phyloP scores from a whole-genome alignment of 2,329 filamentous ascomycete species.

The Exophiala calicioides region DNA sequence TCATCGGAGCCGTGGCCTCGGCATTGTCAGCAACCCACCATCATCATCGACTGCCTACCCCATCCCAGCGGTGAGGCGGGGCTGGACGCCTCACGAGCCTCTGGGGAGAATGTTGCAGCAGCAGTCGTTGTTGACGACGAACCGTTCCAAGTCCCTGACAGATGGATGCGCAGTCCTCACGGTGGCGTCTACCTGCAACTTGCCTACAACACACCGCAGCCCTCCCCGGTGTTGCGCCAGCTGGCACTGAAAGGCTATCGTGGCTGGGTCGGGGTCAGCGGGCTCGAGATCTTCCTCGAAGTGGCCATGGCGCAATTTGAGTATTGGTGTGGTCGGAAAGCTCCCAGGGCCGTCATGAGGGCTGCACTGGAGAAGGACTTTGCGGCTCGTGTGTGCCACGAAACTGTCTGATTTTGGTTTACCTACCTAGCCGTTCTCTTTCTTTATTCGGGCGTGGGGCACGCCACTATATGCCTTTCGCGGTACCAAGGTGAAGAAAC shows the following conservation, averaged over 20 bases:
- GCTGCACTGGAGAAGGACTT: constrained; percentile 33
- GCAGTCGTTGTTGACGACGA: background rate
- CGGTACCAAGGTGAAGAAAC: no score
- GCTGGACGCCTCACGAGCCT: background rate
- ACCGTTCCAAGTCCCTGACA: background rate
- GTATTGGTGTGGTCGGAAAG: constrained; percentile 71
- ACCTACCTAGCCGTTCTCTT: no score
- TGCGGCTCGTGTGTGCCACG: no score
- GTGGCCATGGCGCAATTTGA: constrained; percentile 81
- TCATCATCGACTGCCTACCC: constrained; percentile 32
- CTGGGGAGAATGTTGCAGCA: background rate
- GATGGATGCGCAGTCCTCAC: no score
- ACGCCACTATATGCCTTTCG: no score
- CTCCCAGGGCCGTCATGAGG: constrained; percentile 70
- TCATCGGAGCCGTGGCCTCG: constrained; percentile 26
- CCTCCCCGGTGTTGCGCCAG: background rate
- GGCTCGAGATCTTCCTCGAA: constrained; percentile 72
- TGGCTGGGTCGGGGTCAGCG: constrained; percentile 71
- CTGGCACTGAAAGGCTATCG: background rate
- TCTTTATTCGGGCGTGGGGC: no score
- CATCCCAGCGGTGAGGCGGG: background rate
- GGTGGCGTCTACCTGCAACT: background rate
- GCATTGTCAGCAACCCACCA: constrained; percentile 26
- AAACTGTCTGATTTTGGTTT: no score
- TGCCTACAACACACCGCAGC: background rate